Conservation (phyloP, 306 rosid genomes). For the Acmispon strigosus region DNA sequence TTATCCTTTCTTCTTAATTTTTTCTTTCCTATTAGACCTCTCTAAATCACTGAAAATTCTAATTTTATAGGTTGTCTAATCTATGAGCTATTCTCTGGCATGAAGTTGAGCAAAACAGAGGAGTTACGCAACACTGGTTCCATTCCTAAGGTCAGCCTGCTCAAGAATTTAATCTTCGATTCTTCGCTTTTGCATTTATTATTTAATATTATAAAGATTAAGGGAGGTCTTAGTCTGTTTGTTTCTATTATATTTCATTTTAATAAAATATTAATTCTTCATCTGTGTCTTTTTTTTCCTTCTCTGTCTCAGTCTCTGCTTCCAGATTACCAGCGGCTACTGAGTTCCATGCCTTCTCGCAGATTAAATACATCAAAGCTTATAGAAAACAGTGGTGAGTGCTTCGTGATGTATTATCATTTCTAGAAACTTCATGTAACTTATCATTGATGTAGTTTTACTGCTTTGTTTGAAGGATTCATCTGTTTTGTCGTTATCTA, state of each 20-base stretch:
- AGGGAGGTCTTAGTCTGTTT: conserved; percentile 7
- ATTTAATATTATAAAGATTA: not conserved
- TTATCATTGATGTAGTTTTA: conserved; percentile 1
- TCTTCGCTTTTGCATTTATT: conserved; percentile 3
- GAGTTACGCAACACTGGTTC: conserved; percentile 83
- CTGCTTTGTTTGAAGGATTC: not conserved
- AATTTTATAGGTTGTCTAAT: conserved; percentile 78
- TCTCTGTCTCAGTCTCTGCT: conserved; percentile 81
- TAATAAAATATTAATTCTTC: conserved; percentile 36
- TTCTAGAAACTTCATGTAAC: conserved; percentile 7
- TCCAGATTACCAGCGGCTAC: conserved; percentile 98
- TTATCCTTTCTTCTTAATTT: not conserved
- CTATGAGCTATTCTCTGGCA: conserved; percentile 86
- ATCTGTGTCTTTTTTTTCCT: conserved; percentile 32
- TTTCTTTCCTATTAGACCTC: not conserved
- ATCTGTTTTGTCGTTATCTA: not conserved
- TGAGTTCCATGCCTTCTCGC: conserved; percentile 90
- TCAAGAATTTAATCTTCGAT: not conserved
- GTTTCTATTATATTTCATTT: conserved; percentile 24
- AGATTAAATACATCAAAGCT: conserved; percentile 96
- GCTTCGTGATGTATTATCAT: conserved; percentile 1
- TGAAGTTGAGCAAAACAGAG: conserved; percentile 83
- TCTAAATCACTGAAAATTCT: conserved; percentile 7
- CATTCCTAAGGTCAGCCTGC: conserved; percentile 79
- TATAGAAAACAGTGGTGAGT: conserved; percentile 90